A percentile compares a stretch with the other conserved stretches of the same genome.
Evolutionary conservation across 768 basidiomycete genomes (phyloP).

Genomic region (Tricholoma sp.): DNA sequence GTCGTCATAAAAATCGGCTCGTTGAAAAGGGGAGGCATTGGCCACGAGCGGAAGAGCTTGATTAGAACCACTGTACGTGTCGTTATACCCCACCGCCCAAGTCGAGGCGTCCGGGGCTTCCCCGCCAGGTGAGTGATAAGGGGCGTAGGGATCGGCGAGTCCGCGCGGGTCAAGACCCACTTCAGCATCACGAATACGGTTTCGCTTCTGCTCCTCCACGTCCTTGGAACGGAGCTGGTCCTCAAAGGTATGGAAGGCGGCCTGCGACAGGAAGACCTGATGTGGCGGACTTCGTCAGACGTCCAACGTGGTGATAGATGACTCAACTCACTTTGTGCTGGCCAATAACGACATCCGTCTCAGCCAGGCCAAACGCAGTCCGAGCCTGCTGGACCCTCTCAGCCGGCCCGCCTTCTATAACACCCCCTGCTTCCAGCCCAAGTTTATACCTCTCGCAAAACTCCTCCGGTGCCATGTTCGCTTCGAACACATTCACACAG

Average conservation of each 20-base stretch:
- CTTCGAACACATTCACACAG: conserved; percentile 67
- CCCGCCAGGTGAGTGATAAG: conserved; percentile 54
- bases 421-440: conserved; percentile 51
- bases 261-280: conserved; percentile 88
- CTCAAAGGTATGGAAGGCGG: conserved; percentile 83
- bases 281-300: conserved; percentile 1
- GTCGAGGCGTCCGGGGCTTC: conserved; percentile 32
- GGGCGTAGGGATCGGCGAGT: conserved; percentile 68
- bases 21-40: conserved; percentile 78
- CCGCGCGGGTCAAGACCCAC: conserved; percentile 58
- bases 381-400: conserved; percentile 59
- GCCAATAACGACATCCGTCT: conserved; percentile 76
- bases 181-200: conserved; percentile 67
- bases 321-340: conserved; percentile 64
- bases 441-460: conserved; percentile 79
- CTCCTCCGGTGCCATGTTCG: conserved; percentile 79
- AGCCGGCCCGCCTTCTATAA: conserved; percentile 53
- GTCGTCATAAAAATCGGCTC: conserved; percentile 70
- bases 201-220: conserved; percentile 81
- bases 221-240: conserved; percentile 81
- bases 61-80: conserved; percentile 56
- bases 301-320: not conserved
- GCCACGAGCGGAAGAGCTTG: conserved; percentile 80
- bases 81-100: conserved; percentile 40
- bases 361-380: conserved; percentile 50